A percentile compares a stretch with the other conserved stretches of the same genome.
phyloP scores from a whole-genome alignment of 208 protist genomes.

The Histomonas meleagridis region DNA sequence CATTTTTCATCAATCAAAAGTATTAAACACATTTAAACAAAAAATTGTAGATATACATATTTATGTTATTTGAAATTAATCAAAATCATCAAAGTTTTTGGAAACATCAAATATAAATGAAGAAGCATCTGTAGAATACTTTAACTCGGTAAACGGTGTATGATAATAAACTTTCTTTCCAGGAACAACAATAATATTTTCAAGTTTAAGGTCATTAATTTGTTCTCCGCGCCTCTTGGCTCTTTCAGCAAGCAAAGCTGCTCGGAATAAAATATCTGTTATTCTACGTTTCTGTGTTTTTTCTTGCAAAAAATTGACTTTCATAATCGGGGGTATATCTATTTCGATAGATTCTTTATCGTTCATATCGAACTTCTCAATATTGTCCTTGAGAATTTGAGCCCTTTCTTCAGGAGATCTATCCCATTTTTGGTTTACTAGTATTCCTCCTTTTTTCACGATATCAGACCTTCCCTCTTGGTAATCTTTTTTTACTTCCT shows the following conservation, averaged over 20 bases:
- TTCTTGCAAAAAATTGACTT: background rate
- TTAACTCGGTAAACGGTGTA: no score
- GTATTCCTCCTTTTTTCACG: background rate
- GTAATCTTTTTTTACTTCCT: background rate
- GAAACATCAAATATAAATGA: no score
- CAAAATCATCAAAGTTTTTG: no score
- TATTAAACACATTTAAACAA: no score
- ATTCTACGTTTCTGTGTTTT: background rate
- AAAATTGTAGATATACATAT: no score
- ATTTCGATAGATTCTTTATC: background rate
- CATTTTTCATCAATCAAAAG: no score
- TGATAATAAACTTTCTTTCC: no score
- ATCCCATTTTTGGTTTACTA: conserved; percentile 19
- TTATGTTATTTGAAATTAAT: no score
- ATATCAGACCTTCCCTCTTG: background rate
- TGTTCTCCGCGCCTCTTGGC: background rate
- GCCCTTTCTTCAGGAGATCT: background rate
- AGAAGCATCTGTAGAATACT: no score
- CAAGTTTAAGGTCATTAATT: background rate
- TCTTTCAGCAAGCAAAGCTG: conserved; percentile 4
- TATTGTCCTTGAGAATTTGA: background rate
- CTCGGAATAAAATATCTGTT: background rate
- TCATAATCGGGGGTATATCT: background rate
- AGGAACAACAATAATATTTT: no score
- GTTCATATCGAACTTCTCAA: background rate